These are phyloP conservation scores for Ceratobasidium sp. DNA, from an alignment of 1,284 basidiomycete genomes.

Conservation along the genomic window DNA sequence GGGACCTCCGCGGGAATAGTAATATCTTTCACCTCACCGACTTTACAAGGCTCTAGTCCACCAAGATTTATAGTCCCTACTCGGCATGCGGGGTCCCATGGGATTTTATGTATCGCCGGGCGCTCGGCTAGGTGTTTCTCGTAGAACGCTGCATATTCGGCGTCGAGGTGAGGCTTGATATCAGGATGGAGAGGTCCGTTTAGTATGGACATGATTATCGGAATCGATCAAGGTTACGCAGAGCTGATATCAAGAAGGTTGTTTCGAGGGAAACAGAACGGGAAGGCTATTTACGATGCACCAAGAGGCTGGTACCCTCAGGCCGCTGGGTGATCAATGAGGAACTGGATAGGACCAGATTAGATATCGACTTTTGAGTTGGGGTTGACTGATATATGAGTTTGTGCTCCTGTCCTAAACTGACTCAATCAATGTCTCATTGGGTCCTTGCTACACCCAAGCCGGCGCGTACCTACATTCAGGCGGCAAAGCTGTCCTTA, in stretches of 20 bases:
- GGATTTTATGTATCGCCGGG: conserved; percentile 38
- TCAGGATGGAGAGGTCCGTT: conserved; percentile 71
- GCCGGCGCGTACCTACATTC: conserved; percentile 83
- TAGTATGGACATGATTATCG: conserved; percentile 20
- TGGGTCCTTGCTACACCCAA: conserved; percentile 70
- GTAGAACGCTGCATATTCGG: conserved; percentile 75
- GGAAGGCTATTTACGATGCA: no score
- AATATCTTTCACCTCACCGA: conserved; percentile 29
- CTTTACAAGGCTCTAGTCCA: conserved; percentile 35
- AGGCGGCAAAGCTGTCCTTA: conserved; percentile 80
- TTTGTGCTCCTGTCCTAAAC: no score
- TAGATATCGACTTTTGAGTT: no score
- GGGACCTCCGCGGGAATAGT: background rate
- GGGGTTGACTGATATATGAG: no score
- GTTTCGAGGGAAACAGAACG: background rate
- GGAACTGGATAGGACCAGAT: no score
- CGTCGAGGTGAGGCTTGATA: conserved; percentile 68
- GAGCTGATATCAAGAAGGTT: no score
- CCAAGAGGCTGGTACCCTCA: no score
- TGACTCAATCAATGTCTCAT: background rate
- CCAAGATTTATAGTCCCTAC: conserved; percentile 33
- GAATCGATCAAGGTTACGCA: conserved; percentile 1
- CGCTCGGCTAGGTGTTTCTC: conserved; percentile 57
- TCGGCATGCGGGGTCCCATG: conserved; percentile 41
- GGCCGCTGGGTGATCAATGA: no score